Conservation (phyloP, 345 rosid species). For the Populus nigra region DNA sequence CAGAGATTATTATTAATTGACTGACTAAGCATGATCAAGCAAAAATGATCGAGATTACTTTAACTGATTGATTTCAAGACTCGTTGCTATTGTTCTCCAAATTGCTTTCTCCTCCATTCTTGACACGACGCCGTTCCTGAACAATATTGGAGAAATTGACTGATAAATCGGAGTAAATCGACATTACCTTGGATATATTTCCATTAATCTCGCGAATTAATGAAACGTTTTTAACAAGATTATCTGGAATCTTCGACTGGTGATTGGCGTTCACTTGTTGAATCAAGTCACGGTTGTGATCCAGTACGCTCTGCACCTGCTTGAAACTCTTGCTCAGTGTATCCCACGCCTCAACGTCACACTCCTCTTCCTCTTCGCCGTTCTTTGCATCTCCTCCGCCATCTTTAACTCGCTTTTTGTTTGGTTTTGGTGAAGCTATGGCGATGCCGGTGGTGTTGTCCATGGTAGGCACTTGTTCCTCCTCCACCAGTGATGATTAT, state of each 20-base stretch:
- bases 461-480: conserved; percentile 4
- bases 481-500: conserved; percentile 6
- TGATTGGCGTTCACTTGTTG: conserved; percentile 38
- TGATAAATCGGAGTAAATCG: conserved; percentile 37
- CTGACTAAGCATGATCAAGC: background rate
- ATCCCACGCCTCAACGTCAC: conserved; percentile 39
- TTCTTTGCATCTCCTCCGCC: background rate
- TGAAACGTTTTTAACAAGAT: conserved; percentile 29
- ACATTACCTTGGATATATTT: conserved; percentile 34
- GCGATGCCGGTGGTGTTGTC: conserved; percentile 3
- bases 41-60: background rate
- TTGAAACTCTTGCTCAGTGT: conserved; percentile 32
- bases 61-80: background rate
- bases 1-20: background rate
- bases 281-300: conserved; percentile 35
- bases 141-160: conserved; percentile 25
- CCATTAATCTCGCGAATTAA: conserved; percentile 36
- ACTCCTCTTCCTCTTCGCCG: conserved; percentile 12
- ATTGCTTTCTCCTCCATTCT: background rate
- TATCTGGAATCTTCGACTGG: conserved; percentile 35
- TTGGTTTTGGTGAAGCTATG: background rate
- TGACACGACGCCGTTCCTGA: conserved; percentile 16
- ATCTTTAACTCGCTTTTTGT: background rate
- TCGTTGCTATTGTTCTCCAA: background rate
- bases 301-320: conserved; percentile 36